These are phyloP conservation scores for Petunia hybrid DNA, from an alignment of 305 asterid genomes.

Conservation along the genomic window DNA sequence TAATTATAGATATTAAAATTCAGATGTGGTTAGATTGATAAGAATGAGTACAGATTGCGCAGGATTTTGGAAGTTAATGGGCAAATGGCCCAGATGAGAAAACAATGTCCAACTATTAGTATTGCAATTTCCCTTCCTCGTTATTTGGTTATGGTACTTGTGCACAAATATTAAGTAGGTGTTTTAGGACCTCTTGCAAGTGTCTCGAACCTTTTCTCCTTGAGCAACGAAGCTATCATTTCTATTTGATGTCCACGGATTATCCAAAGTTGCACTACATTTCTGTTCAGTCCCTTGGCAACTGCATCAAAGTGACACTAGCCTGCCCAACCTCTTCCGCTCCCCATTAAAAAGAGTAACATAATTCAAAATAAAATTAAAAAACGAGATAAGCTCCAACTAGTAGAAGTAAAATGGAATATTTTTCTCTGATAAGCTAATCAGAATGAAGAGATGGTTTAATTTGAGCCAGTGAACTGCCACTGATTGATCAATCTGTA, in stretches of 20 bases:
- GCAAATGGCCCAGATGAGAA: not conserved
- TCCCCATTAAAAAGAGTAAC: not conserved
- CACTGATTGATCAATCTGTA: slow-evolving; percentile 7
- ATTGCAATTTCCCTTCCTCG: not conserved
- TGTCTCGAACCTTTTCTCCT: not conserved
- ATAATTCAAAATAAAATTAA: not conserved
- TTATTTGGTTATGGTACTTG: slow-evolving; percentile 1
- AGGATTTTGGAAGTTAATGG: not conserved
- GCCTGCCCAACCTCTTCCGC: slow-evolving; percentile 12
- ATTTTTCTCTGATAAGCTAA: slow-evolving; percentile 8
- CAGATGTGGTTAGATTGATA: not conserved
- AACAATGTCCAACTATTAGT: not conserved
- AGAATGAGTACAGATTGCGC: not conserved
- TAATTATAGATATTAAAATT: not conserved
- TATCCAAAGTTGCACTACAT: slow-evolving; percentile 12
- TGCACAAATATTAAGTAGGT: not conserved
- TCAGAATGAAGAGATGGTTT: slow-evolving; percentile 13
- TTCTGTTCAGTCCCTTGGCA: slow-evolving; percentile 22
- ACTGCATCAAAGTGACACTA: not conserved
- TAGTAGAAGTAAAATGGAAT: not conserved
- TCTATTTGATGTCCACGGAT: not conserved
- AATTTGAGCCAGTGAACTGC: slow-evolving; percentile 13
- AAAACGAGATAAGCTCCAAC: slow-evolving; percentile 5
- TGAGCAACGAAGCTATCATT: not conserved
- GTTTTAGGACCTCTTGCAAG: not conserved